Evolutionary conservation across 2,329 filamentous ascomycete species (phyloP), one percentile per base, ranked within the genome.

Genomic region (Penicillium paneum): DNA sequence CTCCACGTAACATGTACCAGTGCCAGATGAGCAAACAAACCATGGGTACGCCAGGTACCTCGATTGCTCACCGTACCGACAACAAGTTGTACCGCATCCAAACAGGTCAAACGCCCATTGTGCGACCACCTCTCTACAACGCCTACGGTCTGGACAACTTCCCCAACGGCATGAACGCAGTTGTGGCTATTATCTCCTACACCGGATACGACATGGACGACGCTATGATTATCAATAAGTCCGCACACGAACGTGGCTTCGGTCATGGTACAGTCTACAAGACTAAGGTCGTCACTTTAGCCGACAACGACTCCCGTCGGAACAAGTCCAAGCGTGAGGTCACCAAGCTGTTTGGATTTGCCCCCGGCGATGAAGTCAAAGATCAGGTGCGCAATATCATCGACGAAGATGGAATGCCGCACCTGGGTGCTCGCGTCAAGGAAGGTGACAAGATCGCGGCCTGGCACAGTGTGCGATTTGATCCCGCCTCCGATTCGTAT

Each of bases 181-280:
- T 97, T 36, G 94, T 99, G 55, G 94, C 94, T 55, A 95, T 99
- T 72, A 96, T 99, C 60, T 97, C 93, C 0, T 99, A 99, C 74
- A 97, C 93, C 2, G 94, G 93, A 48, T 99, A 97, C 76, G 94
- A 99, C 81, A 99, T 99, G 94, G 94, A 99, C 81, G 94, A 99
- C 77, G 94, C 94, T 71, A 97, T 97, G 93, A 97, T 99, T 70
- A 81, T 99, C 71, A 97, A 97, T 80, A 97, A 97, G 74, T 96
- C 91, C 19, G 87, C 93, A 3, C 91, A 97, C 73, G 94, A 99
- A 75, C 86, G 94, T 64, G 94, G 94, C 13, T 97, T 99, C 68
- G 93, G 91, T 35, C 86, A 97, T 68, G 94, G 94, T 52, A 95
- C 92, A 5, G 91, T 99, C 65, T 99, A 97, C 82, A 99, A 99